Evolutionary conservation across 768 basidiomycete species (phyloP).

Genomic region (Kwoniella sp.): DNA sequence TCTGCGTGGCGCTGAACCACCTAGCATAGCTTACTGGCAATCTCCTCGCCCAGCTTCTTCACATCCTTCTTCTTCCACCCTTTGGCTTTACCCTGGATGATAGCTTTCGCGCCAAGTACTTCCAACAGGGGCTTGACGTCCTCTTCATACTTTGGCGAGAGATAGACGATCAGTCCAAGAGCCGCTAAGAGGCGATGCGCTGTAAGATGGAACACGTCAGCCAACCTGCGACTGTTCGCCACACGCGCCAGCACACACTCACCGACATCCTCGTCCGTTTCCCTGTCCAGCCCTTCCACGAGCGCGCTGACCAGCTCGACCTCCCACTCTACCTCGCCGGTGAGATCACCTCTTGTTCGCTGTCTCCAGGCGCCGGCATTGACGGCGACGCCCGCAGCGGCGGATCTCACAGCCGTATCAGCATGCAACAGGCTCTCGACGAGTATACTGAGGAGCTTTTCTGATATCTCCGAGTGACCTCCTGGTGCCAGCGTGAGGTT

Average conservation of each 20-base stretch:
- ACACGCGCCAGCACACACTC: slow-evolving; percentile 45
- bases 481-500: slow-evolving; percentile 25
- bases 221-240: too few relatives aligned
- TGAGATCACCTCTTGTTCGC: slow-evolving; percentile 48
- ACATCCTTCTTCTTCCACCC: slow-evolving; percentile 65
- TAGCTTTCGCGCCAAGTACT: slow-evolving; percentile 61
- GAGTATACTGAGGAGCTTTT: slow-evolving; percentile 57
- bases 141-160: slow-evolving; percentile 65
- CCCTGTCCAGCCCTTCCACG: slow-evolving; percentile 70
- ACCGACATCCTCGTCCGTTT: slow-evolving; percentile 79
- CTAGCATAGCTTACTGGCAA: slow-evolving; percentile 25
- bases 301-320: slow-evolving; percentile 76
- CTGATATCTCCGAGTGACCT: slow-evolving; percentile 15
- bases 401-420: slow-evolving; percentile 66
- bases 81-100: slow-evolving; percentile 52
- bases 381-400: slow-evolving; percentile 77
- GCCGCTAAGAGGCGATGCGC: slow-evolving; percentile 79
- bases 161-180: slow-evolving; percentile 67
- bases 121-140: slow-evolving; percentile 62
- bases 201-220: slow-evolving; percentile 31
- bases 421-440: slow-evolving; percentile 65
- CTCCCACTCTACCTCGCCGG: slow-evolving; percentile 74
- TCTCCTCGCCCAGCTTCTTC: slow-evolving; percentile 61
- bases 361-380: slow-evolving; percentile 68
- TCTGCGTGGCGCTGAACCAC: too few relatives aligned